These are phyloP conservation scores for Trichosporon ovoides DNA, from an alignment of 1,284 basidiomycete genomes.

Conservation along the genomic window DNA sequence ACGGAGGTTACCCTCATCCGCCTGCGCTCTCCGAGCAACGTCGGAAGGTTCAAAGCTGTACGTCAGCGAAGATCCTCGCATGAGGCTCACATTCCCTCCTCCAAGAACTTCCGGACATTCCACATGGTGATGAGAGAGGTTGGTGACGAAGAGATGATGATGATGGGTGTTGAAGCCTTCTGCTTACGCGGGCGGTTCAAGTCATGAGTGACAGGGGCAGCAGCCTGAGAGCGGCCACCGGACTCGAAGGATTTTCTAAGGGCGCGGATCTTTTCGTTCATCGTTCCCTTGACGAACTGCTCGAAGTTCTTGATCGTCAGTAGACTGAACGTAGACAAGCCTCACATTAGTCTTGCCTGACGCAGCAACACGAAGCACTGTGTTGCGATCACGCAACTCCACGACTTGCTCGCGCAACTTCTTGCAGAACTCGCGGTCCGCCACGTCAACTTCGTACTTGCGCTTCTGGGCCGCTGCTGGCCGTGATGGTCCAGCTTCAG, in stretches of 20 bases:
- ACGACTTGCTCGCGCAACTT: conserved; percentile 48
- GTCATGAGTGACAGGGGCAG: conserved; percentile 10
- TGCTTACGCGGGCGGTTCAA: conserved; percentile 46
- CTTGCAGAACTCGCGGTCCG: conserved; percentile 77
- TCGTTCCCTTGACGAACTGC: conserved; percentile 34
- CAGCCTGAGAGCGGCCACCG: conserved; percentile 17
- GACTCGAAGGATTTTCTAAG: conserved; percentile 35
- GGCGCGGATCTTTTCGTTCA: conserved; percentile 42
- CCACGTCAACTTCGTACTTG: conserved; percentile 68
- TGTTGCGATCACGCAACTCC: conserved; percentile 42
- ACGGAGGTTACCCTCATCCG: conserved; percentile 61
- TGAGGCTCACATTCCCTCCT: conserved; percentile 69
- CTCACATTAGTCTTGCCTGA: conserved; percentile 42
- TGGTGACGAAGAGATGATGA: conserved; percentile 92
- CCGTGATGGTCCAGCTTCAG: conserved; percentile 48
- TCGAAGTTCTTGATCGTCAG: conserved; percentile 35
- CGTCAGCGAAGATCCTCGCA: conserved; percentile 9
- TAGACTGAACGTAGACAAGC: background rate
- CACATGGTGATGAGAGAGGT: conserved; percentile 95
- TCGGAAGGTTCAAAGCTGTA: conserved; percentile 71
- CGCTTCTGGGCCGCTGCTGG: conserved; percentile 58
- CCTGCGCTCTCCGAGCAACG: conserved; percentile 56
- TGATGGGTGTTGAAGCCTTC: conserved; percentile 66
- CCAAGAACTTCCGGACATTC: conserved; percentile 89
- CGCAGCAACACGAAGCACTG: conserved; percentile 34